phyloP scores from a whole-genome alignment of 1,139 yeast genomes.

The Geotrichum histeridarum region DNA sequence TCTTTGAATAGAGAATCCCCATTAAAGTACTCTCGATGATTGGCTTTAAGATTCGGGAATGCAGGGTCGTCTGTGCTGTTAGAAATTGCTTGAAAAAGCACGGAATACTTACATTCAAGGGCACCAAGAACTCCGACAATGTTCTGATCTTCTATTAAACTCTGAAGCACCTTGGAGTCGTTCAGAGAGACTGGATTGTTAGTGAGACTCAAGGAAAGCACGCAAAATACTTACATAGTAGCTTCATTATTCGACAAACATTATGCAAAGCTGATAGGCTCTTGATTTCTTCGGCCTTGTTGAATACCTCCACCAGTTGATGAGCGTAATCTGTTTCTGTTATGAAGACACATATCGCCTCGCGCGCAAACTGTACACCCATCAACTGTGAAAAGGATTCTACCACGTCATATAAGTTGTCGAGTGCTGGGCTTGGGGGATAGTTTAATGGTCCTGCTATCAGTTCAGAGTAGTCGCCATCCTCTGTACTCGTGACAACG shows the following conservation, averaged over 20 bases:
- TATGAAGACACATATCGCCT: constrained; percentile 32
- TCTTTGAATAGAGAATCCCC: constrained; percentile 62
- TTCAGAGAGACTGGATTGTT: constrained; percentile 53
- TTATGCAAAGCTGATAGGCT: constrained; percentile 53
- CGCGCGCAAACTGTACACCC: constrained; percentile 33
- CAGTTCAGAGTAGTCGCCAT: constrained; percentile 60
- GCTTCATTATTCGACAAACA: constrained; percentile 68
- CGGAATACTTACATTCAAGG: constrained; percentile 50
- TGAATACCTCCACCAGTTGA: constrained; percentile 50
- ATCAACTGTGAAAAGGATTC: constrained; percentile 36
- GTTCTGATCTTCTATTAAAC: constrained; percentile 56
- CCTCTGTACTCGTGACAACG: constrained; percentile 50
- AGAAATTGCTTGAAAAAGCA: neutral
- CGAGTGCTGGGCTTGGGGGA: constrained; percentile 54
- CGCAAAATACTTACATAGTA: constrained; percentile 32
- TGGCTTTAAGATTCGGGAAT: constrained; percentile 71
- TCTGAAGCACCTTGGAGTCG: constrained; percentile 63
- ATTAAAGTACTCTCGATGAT: constrained; percentile 61
- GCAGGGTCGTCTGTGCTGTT: constrained; percentile 60
- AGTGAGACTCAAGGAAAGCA: neutral
- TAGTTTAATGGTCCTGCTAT: constrained; percentile 73
- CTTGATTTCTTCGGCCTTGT: constrained; percentile 49
- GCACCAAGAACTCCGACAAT: constrained; percentile 68
- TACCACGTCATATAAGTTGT: constrained; percentile 43
- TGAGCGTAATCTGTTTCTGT: constrained; percentile 45